phyloP scores from a whole-genome alignment of 352 stramenopile species.

The Peronosclerospora sorghi region DNA sequence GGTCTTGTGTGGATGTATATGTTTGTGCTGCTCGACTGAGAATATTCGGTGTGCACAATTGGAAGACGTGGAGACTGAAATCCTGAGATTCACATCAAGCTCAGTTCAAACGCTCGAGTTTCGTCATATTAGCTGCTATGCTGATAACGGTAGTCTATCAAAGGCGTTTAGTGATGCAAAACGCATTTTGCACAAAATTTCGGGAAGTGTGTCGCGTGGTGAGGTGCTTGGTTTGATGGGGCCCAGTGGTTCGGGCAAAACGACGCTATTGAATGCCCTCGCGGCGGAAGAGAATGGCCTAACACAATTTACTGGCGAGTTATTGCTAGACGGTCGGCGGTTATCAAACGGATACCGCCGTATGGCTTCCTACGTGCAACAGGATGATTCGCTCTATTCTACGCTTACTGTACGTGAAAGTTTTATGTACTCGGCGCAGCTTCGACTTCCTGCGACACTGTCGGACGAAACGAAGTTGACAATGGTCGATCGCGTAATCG shows the following conservation, averaged over 20 bases:
- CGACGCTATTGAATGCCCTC: constrained; percentile 69
- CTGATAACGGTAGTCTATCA: constrained; percentile 2
- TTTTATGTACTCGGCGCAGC: constrained; percentile 70
- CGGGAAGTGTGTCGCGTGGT: constrained; percentile 35
- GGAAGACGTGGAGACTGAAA: constrained; percentile 26
- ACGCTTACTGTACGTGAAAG: constrained; percentile 80
- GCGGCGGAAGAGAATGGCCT: constrained; percentile 59
- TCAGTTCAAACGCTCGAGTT: constrained; percentile 46
- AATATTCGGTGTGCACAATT: constrained; percentile 5
- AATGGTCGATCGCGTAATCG: constrained; percentile 60
- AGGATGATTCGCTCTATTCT: constrained; percentile 75
- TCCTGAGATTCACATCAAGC: constrained; percentile 32
- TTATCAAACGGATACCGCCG: constrained; percentile 52
- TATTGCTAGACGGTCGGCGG: constrained; percentile 49
- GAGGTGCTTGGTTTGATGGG: constrained; percentile 63
- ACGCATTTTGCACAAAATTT: constrained; percentile 53
- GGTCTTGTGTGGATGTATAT: constrained; percentile 10
- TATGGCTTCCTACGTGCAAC: constrained; percentile 80
- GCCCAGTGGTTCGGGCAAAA: constrained; percentile 75
- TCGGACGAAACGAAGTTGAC: constrained; percentile 44
- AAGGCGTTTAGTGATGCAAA: constrained; percentile 9
- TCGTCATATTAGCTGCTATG: constrained; percentile 39
- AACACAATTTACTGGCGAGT: constrained; percentile 35
- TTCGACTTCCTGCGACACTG: constrained; percentile 44
- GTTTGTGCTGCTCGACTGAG: constrained; percentile 11